A percentile compares a stretch with the other conserved stretches of the same genome.
Conservation (phyloP, 495 filamentous ascomycete genomes). For the Annulohypoxylon bovei region DNA sequence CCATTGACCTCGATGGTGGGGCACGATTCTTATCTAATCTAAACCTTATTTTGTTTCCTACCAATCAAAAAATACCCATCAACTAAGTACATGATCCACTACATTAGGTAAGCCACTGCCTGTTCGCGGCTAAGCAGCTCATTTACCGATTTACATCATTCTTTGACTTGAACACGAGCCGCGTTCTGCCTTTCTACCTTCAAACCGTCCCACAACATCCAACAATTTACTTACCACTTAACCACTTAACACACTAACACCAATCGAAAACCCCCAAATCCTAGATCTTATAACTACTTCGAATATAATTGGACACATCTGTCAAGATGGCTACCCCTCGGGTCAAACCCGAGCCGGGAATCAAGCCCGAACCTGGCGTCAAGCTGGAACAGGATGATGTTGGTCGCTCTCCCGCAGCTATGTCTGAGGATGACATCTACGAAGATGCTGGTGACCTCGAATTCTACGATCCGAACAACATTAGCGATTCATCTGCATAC, state of each 20-base stretch:
- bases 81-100: neutral
- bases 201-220: neutral
- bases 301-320: constrained; percentile 3
- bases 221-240: neutral
- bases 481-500: constrained; percentile 65
- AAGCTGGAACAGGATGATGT: constrained; percentile 73
- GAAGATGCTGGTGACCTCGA: constrained; percentile 91
- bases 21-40: constrained; percentile 30
- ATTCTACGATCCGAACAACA: constrained; percentile 66
- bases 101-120: neutral
- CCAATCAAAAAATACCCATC: neutral
- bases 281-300: neutral
- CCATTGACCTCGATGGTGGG: constrained; percentile 30
- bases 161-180: constrained; percentile 27
- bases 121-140: neutral
- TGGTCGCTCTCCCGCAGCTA: constrained; percentile 65
- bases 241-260: neutral
- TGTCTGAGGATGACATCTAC: constrained; percentile 79
- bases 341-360: constrained; percentile 39
- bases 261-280: neutral
- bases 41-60: neutral
- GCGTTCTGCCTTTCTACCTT: neutral
- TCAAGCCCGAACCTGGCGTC: constrained; percentile 56
- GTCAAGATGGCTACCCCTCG: constrained; percentile 39
- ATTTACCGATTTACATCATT: constrained; percentile 40